These are phyloP conservation scores for Berkeleyomyces rouxiae DNA, from an alignment of 2,329 filamentous ascomycete species.

Conservation along the genomic window DNA sequence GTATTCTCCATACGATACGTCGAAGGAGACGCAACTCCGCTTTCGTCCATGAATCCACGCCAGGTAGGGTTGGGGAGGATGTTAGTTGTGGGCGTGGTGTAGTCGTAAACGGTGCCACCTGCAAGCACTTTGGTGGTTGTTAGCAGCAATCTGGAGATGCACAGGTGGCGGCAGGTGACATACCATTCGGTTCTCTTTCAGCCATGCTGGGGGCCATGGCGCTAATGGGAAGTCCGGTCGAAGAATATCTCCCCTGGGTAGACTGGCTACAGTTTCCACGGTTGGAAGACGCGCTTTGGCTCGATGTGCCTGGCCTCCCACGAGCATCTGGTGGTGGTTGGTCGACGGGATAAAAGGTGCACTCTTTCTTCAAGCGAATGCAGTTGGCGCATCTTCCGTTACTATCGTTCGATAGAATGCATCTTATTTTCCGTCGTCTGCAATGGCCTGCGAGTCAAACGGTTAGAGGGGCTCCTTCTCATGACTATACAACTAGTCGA, in stretches of 20 bases:
- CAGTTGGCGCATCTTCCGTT: conserved; percentile 78
- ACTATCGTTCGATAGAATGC: conserved; percentile 57
- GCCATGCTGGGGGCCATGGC: conserved; percentile 23
- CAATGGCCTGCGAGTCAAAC: conserved; percentile 52
- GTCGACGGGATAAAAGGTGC: conserved; percentile 80
- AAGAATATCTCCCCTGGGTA: conserved; percentile 19
- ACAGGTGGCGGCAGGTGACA: conserved; percentile 27
- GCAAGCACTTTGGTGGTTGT: not conserved
- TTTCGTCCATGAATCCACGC: not conserved
- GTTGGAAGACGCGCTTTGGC: not conserved
- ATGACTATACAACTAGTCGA: not conserved
- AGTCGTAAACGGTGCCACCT: not conserved
- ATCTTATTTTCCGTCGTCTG: conserved; percentile 83
- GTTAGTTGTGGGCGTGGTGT: not conserved
- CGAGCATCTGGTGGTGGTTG: conserved; percentile 37
- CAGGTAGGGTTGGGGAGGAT: not conserved
- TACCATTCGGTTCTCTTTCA: conserved; percentile 22
- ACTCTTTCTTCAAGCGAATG: conserved; percentile 86
- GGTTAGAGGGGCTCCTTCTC: not conserved
- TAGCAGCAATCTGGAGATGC: not conserved
- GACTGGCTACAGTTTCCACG: not conserved
- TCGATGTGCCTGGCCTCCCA: conserved; percentile 26
- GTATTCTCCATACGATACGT: not conserved
- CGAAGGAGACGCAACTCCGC: not conserved
- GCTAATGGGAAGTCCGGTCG: conserved; percentile 26